A percentile compares a stretch with the other conserved stretches of the same genome.
phyloP scores from a whole-genome alignment of 345 rosid species.

The Eucalyptus regnans region DNA sequence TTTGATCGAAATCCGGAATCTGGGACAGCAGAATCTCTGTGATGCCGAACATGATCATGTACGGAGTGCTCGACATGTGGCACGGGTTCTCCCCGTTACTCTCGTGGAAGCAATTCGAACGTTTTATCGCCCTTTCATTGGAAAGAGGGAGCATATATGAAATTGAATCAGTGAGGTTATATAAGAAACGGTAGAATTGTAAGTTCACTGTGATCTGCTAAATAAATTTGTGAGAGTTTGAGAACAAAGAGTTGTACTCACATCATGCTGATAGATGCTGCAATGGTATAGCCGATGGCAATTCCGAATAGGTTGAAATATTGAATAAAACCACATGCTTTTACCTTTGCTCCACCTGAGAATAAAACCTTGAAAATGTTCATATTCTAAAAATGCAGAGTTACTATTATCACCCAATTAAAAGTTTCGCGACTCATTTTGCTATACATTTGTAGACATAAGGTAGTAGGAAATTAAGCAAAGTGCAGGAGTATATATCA shows the following conservation, averaged over 20 bases:
- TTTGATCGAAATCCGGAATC: slow-evolving; percentile 50
- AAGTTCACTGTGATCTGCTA: background rate
- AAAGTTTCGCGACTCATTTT: background rate
- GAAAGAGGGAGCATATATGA: background rate
- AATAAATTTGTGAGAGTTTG: background rate
- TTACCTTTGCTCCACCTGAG: slow-evolving; percentile 59
- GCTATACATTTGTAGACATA: background rate
- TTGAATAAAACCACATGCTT: slow-evolving; percentile 58
- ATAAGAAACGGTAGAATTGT: background rate
- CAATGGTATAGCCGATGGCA: slow-evolving; percentile 65
- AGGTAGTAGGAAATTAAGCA: background rate
- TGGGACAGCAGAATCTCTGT: slow-evolving; percentile 63
- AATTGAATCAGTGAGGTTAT: background rate
- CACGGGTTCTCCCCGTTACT: slow-evolving; percentile 58
- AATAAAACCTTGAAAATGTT: background rate
- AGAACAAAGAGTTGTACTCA: slow-evolving; percentile 1
- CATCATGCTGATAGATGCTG: slow-evolving; percentile 82
- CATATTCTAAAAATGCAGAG: background rate
- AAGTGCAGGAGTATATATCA: background rate
- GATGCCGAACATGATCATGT: slow-evolving; percentile 70
- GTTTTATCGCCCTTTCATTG: slow-evolving; percentile 55
- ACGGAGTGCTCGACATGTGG: slow-evolving; percentile 50
- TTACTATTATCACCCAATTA: background rate
- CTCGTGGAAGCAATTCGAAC: slow-evolving; percentile 67
- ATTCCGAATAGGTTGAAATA: slow-evolving; percentile 62